Evolutionary conservation across 2,329 filamentous ascomycete genomes (phyloP).

Genomic region (Epichloe uncinata): DNA sequence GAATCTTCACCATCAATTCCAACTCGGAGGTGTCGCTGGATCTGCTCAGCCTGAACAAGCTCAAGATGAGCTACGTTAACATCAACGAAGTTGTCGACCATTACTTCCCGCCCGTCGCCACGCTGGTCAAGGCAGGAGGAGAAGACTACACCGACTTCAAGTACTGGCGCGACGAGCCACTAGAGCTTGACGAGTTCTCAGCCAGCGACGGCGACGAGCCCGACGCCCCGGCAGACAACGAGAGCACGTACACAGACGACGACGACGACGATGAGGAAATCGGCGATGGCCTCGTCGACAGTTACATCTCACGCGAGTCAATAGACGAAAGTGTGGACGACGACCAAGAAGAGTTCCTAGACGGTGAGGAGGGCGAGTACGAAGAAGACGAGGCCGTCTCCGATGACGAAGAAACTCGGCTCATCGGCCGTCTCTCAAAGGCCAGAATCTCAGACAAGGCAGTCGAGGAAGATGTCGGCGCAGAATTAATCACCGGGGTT

Average conservation of each 20-base stretch:
- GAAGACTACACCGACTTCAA: conserved; percentile 96
- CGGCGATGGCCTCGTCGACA: conserved; percentile 34
- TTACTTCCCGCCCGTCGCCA: conserved; percentile 86
- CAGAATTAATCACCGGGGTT: conserved; percentile 47
- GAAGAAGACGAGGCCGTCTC: conserved; percentile 21
- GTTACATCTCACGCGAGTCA: conserved; percentile 40
- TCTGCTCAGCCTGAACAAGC: conserved; percentile 77
- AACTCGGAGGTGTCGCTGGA: conserved; percentile 93
- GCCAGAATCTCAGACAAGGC: conserved; percentile 6
- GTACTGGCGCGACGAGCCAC: conserved; percentile 80
- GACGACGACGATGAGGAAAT: conserved; percentile 25
- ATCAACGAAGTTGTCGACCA: conserved; percentile 97
- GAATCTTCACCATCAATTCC: conserved; percentile 98
- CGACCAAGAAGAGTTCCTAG: conserved; percentile 29
- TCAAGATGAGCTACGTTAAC: conserved; percentile 92
- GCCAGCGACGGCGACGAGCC: conserved; percentile 58
- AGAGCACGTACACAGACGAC: conserved; percentile 29
- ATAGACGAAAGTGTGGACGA: conserved; percentile 24
- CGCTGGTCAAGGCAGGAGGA: conserved; percentile 75
- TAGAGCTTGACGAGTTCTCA: conserved; percentile 80
- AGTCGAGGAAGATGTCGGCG: conserved; percentile 32
- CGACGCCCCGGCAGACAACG: conserved; percentile 33
- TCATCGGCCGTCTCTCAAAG: conserved; percentile 7
- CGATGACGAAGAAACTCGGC: conserved; percentile 10
- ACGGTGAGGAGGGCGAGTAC: conserved; percentile 24